A percentile compares a stretch with the other conserved stretches of the same genome.
Evolutionary conservation across 768 basidiomycete genomes (phyloP).

Genomic region (Filobasidium floriforme): DNA sequence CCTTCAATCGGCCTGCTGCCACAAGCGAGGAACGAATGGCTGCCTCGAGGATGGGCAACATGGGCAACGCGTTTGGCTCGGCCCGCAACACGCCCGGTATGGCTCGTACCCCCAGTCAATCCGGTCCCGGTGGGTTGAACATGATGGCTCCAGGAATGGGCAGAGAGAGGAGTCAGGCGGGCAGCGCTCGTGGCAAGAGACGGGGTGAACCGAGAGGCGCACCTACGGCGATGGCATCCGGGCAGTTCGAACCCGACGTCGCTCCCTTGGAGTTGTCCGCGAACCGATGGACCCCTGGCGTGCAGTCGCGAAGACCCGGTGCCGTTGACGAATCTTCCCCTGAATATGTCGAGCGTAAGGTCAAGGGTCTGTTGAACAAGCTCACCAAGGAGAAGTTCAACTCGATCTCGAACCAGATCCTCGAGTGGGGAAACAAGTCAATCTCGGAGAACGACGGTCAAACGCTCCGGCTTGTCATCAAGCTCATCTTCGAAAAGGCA

Average conservation of each 20-base stretch:
- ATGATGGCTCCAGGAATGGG: conserved; percentile 30
- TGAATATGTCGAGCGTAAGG: conserved; percentile 84
- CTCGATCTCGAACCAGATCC: conserved; percentile 89
- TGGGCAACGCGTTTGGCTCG: conserved; percentile 32
- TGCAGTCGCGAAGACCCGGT: conserved; percentile 44
- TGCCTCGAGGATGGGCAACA: conserved; percentile 27
- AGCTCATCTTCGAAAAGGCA: conserved; percentile 93
- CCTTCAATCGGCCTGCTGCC: conserved; percentile 19
- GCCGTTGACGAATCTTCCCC: conserved; percentile 60
- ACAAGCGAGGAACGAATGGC: conserved; percentile 35
- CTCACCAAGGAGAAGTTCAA: conserved; percentile 95
- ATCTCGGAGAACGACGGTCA: conserved; percentile 86
- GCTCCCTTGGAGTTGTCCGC: conserved; percentile 68
- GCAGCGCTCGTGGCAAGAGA: conserved; percentile 77
- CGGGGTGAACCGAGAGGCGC: conserved; percentile 55
- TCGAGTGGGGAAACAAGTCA: conserved; percentile 88
- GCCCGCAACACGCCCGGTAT: conserved; percentile 47
- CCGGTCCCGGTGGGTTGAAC: conserved; percentile 42
- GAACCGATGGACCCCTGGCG: conserved; percentile 67
- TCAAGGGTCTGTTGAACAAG: conserved; percentile 85
- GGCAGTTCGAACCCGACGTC: conserved; percentile 54
- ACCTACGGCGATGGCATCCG: conserved; percentile 25
- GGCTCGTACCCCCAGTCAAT: conserved; percentile 56
- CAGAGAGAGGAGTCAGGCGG: conserved; percentile 45
- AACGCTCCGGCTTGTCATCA: conserved; percentile 91